These are phyloP conservation scores for Dendrocalamus latiflorus DNA, from an alignment of 202 grass and related monocot species.

Conservation along the genomic window DNA sequence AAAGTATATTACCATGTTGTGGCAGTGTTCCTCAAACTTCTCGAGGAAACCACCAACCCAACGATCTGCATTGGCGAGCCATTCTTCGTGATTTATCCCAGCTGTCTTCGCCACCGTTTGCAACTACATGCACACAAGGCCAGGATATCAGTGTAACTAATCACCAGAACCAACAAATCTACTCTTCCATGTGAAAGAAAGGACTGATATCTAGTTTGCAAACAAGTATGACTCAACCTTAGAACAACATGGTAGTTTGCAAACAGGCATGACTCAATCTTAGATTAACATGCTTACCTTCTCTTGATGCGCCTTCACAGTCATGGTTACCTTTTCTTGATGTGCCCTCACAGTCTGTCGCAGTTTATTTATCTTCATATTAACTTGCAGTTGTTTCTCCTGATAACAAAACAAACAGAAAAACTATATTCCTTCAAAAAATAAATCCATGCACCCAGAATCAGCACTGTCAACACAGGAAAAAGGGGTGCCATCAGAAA, in stretches of 20 bases:
- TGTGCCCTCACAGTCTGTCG: constrained; percentile 90
- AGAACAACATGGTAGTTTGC: background rate
- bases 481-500: background rate
- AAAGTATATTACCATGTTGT: constrained; percentile 58
- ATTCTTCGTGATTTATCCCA: constrained; percentile 76
- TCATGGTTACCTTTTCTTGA: constrained; percentile 69
- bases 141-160: constrained; percentile 8
- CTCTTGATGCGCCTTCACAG: constrained; percentile 85
- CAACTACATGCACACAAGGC: constrained; percentile 42
- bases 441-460: background rate
- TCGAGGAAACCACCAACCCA: constrained; percentile 97
- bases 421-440: background rate
- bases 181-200: background rate
- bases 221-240: background rate
- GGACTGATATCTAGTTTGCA: background rate
- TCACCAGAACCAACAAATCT: background rate
- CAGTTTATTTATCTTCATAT: constrained; percentile 95
- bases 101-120: constrained; percentile 92
- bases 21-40: constrained; percentile 95
- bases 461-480: background rate
- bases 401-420: constrained; percentile 12
- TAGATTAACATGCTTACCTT: constrained; percentile 41
- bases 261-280: background rate
- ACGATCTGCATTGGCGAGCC: constrained; percentile 85
- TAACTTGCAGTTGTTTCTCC: constrained; percentile 95